These are phyloP conservation scores for Trichosporon sp. DNA, from an alignment of 1,284 basidiomycete genomes.

Conservation along the genomic window DNA sequence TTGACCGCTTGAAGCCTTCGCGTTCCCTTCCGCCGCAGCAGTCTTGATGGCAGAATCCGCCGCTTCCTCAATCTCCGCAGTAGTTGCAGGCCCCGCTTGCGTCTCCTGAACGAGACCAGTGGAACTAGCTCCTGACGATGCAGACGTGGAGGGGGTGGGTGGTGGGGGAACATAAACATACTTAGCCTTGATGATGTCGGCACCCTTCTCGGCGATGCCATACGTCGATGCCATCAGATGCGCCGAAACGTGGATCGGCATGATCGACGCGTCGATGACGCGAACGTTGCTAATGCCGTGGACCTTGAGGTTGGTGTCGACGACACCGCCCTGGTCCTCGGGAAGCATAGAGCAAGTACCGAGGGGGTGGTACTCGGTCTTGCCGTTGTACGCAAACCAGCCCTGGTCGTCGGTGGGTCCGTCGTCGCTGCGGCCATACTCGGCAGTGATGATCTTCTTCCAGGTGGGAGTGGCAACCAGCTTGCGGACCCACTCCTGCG, in stretches of 20 bases:
- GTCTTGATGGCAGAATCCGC: slow-evolving; percentile 37
- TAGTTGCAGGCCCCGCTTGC: slow-evolving; percentile 20
- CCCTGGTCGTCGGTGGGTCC: slow-evolving; percentile 11
- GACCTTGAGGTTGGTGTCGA: slow-evolving; percentile 65
- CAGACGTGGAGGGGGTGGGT: slow-evolving; percentile 22
- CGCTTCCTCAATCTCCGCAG: slow-evolving; percentile 39
- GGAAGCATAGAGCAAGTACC: slow-evolving; percentile 70
- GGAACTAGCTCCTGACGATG: slow-evolving; percentile 10
- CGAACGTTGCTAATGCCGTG: slow-evolving; percentile 64
- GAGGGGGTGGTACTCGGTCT: slow-evolving; percentile 63
- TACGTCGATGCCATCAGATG: slow-evolving; percentile 62
- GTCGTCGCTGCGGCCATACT: slow-evolving; percentile 33
- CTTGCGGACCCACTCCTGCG: slow-evolving; percentile 45
- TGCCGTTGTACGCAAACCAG: slow-evolving; percentile 32
- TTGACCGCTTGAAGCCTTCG: not conserved
- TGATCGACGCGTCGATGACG: slow-evolving; percentile 58
- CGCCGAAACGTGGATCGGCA: slow-evolving; percentile 57
- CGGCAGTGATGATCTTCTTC: slow-evolving; percentile 39
- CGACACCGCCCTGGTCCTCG: slow-evolving; percentile 65
- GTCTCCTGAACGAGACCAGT: not conserved
- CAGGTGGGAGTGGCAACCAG: slow-evolving; percentile 44
- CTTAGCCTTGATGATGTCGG: slow-evolving; percentile 63
- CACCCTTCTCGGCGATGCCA: slow-evolving; percentile 70
- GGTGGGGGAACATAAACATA: slow-evolving; percentile 21
- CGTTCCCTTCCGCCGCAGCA: slow-evolving; percentile 9